Evolutionary conservation across 2,329 filamentous ascomycete species (phyloP).

Genomic region (Myrmaecium sp.): DNA sequence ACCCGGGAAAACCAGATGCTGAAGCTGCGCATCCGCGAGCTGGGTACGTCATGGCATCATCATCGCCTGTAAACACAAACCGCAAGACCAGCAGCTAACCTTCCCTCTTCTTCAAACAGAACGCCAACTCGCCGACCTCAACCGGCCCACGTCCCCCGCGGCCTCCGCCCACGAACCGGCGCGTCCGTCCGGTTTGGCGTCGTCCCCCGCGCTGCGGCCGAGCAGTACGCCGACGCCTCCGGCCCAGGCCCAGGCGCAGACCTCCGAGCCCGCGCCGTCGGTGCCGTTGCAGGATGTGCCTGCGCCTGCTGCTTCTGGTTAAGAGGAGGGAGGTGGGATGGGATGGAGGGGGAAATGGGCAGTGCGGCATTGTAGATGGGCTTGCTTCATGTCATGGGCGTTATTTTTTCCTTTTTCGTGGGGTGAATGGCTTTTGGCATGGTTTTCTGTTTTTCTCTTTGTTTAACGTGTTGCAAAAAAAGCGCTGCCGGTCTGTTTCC

Average conservation of each 20-base stretch:
- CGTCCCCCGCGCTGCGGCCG: background rate
- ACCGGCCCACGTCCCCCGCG: constrained; percentile 15
- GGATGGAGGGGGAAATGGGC: too few species aligned
- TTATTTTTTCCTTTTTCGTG: too few species aligned
- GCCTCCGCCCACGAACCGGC: constrained; percentile 11
- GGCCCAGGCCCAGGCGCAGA: constrained; percentile 3
- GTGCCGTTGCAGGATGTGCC: constrained; percentile 1
- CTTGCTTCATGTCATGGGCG: too few species aligned
- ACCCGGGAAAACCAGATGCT: constrained; percentile 72
- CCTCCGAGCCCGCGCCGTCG: constrained; percentile 1
- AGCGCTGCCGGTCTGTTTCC: too few species aligned
- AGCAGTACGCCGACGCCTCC: constrained; percentile 1
- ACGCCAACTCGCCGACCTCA: constrained; percentile 16
- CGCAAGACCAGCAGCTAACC: constrained; percentile 1
- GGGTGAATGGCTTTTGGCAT: too few species aligned
- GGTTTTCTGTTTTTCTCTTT: too few species aligned
- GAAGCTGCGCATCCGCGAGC: constrained; percentile 53
- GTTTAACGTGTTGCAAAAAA: too few species aligned
- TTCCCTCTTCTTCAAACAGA: constrained; percentile 10
- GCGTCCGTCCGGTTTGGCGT: constrained; percentile 1
- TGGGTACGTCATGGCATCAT: constrained; percentile 34
- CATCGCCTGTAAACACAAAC: constrained; percentile 3
- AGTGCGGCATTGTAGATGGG: too few species aligned
- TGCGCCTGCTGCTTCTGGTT: too few species aligned
- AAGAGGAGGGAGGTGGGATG: too few species aligned